Evolutionary conservation across 176 grass and related monocot species (phyloP).

Genomic region (Juncus inflexus): DNA sequence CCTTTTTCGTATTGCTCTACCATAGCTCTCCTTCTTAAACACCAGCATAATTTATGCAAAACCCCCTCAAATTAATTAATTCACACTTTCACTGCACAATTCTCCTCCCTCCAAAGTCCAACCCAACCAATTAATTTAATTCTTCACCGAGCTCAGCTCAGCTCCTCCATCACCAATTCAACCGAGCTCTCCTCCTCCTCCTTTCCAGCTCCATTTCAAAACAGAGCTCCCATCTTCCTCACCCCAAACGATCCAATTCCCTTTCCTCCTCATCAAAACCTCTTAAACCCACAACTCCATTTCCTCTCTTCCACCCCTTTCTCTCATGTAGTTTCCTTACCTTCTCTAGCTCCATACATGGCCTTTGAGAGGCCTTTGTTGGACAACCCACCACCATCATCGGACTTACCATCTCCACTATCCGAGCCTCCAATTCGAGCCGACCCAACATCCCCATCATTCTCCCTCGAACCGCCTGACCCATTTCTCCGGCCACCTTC

Average conservation of each 20-base stretch:
- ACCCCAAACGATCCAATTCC: conserved; percentile 19
- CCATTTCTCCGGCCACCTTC: conserved; percentile 27
- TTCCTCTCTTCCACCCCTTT: neutral
- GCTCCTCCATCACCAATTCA: conserved; percentile 25
- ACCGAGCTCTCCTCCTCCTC: neutral
- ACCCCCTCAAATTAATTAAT: conserved; percentile 15
- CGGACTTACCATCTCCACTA: conserved; percentile 35
- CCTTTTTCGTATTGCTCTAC: neutral
- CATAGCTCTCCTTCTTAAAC: neutral
- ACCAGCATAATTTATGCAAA: conserved; percentile 5
- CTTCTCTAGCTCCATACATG: conserved; percentile 22
- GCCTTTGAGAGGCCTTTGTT: conserved; percentile 37
- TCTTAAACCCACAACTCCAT: neutral
- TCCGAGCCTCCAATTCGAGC: conserved; percentile 40
- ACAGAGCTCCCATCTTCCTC: neutral
- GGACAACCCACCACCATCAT: conserved; percentile 18
- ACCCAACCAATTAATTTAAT: neutral
- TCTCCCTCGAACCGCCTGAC: conserved; percentile 30
- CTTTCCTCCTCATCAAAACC: conserved; percentile 10
- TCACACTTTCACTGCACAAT: neutral
- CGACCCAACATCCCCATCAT: conserved; percentile 16
- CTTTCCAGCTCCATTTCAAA: neutral
- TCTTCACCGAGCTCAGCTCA: conserved; percentile 8
- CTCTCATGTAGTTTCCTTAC: neutral
- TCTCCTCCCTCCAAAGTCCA: neutral